Evolutionary conservation across 257 asterid species (phyloP).

Genomic region (Plantago ovata): DNA sequence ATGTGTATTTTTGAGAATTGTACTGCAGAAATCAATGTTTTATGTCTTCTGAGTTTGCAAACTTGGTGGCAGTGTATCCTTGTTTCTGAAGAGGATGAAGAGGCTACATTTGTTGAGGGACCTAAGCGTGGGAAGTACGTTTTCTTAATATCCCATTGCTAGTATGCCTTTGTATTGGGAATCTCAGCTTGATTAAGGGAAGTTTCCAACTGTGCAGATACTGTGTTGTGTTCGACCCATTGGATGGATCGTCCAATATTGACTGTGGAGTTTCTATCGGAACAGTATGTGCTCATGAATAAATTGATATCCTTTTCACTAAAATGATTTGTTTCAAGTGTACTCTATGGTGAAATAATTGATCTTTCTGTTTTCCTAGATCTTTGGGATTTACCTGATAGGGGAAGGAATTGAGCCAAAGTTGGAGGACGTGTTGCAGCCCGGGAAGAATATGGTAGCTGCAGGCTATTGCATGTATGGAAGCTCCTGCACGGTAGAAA

Average conservation of each 20-base stretch:
- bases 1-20: neutral
- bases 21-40: neutral
- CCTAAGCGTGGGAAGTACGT: constrained; percentile 79
- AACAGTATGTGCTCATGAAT: constrained; percentile 50
- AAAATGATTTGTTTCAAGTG: neutral
- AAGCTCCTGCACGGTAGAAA: constrained; percentile 86
- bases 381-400: constrained; percentile 78
- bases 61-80: constrained; percentile 70
- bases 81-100: constrained; percentile 95
- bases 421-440: constrained; percentile 81
- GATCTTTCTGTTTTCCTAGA: constrained; percentile 40
- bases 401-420: constrained; percentile 58
- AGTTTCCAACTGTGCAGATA: constrained; percentile 44
- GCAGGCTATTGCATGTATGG: constrained; percentile 99
- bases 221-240: constrained; percentile 91
- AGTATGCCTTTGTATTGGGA: neutral
- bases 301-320: neutral
- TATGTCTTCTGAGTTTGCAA: constrained; percentile 12
- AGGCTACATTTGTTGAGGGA: constrained; percentile 78
- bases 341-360: neutral
- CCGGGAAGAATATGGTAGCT: constrained; percentile 91
- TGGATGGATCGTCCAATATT: constrained; percentile 97
- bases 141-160: constrained; percentile 10
- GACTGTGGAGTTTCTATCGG: constrained; percentile 99
- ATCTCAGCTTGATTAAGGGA: neutral